Percentiles rank a stretch among this genome's conserved stretches.
Evolutionary conservation across 1,139 yeast genomes (phyloP).

Genomic region (Blastobotrys serpentis): DNA sequence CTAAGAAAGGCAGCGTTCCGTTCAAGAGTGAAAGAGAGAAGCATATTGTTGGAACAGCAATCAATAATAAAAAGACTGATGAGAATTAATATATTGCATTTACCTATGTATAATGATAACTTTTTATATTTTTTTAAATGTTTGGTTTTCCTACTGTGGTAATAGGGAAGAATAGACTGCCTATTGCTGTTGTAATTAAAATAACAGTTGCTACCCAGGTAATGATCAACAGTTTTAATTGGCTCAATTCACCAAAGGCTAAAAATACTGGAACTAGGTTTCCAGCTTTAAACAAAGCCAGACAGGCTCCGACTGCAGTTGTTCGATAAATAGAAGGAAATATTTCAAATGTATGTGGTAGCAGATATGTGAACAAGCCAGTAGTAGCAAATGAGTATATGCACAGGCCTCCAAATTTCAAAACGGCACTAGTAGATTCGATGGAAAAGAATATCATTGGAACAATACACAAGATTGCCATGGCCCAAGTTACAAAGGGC

Average conservation of each 20-base stretch:
- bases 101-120: no score
- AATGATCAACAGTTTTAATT: neutral
- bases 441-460: neutral
- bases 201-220: neutral
- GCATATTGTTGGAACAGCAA: slow-evolving; percentile 81
- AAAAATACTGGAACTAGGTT: neutral
- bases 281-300: neutral
- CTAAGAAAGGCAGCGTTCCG: slow-evolving; percentile 66
- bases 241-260: neutral
- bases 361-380: neutral
- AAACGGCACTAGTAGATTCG: neutral
- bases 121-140: neutral
- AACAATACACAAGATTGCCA: neutral
- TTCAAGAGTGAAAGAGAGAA: slow-evolving; percentile 65
- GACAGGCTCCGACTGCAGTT: neutral
- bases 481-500: neutral
- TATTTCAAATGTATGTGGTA: neutral
- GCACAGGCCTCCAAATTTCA: neutral
- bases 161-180: neutral
- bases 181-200: neutral
- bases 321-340: neutral
- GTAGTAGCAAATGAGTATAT: neutral
- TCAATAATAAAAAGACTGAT: slow-evolving; percentile 43
- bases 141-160: slow-evolving; percentile 5
- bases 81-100: neutral